Evolutionary conservation across 2,329 filamentous ascomycete species (phyloP).

Genomic region (Diaporthe citriasiana): DNA sequence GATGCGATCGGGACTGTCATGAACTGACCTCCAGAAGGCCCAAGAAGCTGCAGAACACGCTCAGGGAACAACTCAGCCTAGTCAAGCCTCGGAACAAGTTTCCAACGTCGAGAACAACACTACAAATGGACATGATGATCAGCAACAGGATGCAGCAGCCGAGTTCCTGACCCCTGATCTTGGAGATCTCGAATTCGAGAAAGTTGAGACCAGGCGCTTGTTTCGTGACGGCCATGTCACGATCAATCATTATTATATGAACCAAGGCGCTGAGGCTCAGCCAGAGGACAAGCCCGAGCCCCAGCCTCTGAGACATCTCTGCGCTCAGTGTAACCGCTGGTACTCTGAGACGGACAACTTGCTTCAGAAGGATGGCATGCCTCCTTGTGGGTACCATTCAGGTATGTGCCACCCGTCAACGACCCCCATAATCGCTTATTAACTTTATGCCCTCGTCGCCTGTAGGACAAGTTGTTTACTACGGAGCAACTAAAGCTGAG

Average conservation of each 20-base stretch:
- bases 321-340: not conserved
- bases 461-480: not conserved
- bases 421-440: not conserved
- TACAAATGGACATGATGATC: not conserved
- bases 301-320: not conserved
- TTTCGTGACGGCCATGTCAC: not conserved
- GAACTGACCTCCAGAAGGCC: not conserved
- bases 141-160: not conserved
- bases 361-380: not conserved
- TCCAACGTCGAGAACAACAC: not conserved
- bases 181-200: not conserved
- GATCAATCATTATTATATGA: slow-evolving; percentile 17
- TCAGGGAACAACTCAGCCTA: not conserved
- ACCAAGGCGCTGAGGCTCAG: not conserved
- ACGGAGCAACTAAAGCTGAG: not conserved
- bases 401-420: not conserved
- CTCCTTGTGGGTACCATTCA: not conserved
- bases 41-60: slow-evolving; percentile 1
- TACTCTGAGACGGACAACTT: not conserved
- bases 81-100: not conserved
- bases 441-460: not conserved
- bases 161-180: not conserved
- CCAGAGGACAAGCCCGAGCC: not conserved
- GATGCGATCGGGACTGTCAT: not conserved
- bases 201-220: not conserved